These are phyloP conservation scores for Avena eriantha DNA, from an alignment of 176 grass and related monocot species.

Conservation along the genomic window DNA sequence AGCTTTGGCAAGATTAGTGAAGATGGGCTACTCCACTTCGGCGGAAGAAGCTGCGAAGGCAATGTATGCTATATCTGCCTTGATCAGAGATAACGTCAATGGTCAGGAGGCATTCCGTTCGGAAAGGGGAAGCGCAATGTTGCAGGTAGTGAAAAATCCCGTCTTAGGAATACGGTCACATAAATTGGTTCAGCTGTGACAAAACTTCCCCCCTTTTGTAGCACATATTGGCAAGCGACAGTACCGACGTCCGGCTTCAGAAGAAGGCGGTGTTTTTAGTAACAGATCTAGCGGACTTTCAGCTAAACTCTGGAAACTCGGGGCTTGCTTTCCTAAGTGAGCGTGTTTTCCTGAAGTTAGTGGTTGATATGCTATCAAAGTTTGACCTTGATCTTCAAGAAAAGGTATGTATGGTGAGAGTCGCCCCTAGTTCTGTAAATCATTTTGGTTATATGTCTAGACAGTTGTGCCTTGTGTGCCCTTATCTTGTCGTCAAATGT, in stretches of 20 bases:
- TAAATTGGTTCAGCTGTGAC: conserved; percentile 7
- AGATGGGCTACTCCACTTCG: conserved; percentile 85
- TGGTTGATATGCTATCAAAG: conserved; percentile 67
- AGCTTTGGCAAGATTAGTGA: conserved; percentile 76
- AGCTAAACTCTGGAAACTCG: conserved; percentile 58
- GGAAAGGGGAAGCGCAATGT: conserved; percentile 71
- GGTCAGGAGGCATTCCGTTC: conserved; percentile 72
- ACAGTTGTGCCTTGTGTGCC: not conserved
- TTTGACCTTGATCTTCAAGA: conserved; percentile 72
- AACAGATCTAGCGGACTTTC: conserved; percentile 83
- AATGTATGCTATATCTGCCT: conserved; percentile 83
- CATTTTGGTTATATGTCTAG: conserved; percentile 5
- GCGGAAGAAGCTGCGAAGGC: conserved; percentile 82
- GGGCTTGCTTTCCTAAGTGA: conserved; percentile 69
- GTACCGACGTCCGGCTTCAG: conserved; percentile 62
- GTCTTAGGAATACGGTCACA: not conserved
- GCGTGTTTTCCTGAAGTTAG: conserved; percentile 65
- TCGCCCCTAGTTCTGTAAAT: not conserved
- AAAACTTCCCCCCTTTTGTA: conserved; percentile 42
- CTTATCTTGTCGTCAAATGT: not conserved
- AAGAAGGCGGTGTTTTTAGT: conserved; percentile 81
- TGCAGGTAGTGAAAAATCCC: conserved; percentile 68
- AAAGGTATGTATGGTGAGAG: conserved; percentile 67
- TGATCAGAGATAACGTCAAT: conserved; percentile 77
- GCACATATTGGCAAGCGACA: conserved; percentile 71